Percentiles rank a stretch among this genome's conserved stretches.
Evolutionary conservation across 2,329 filamentous ascomycete genomes (phyloP).

Genomic region (Exophiala sp.): DNA sequence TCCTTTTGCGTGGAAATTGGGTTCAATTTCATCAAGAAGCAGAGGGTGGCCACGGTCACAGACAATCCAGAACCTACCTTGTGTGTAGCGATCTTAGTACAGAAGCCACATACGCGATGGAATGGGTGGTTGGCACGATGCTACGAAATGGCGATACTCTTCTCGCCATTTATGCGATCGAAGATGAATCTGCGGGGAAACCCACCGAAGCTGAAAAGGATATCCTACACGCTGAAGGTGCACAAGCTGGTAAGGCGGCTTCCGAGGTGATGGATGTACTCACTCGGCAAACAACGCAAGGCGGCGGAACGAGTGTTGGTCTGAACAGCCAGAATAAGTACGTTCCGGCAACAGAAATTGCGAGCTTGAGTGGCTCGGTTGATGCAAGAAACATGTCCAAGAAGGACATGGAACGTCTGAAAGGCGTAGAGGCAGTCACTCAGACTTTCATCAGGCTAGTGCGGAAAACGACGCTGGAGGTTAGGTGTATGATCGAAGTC

Average conservation of each 20-base stretch:
- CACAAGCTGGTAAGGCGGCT: conserved; percentile 71
- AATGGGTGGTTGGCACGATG: conserved; percentile 96
- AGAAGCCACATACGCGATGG: conserved; percentile 88
- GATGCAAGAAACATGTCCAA: conserved; percentile 53
- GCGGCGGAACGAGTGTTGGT: conserved; percentile 26
- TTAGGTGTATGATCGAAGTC: conserved; percentile 90
- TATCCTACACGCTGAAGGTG: conserved; percentile 58
- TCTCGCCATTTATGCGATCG: conserved; percentile 87
- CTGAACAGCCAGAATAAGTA: conserved; percentile 23
- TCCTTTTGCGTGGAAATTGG: conserved; percentile 87
- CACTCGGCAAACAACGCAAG: conserved; percentile 40
- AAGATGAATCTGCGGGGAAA: conserved; percentile 65
- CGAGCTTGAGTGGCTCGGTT: conserved; percentile 44
- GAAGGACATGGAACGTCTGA: conserved; percentile 69
- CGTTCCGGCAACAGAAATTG: conserved; percentile 37
- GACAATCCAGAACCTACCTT: conserved; percentile 81
- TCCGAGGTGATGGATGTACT: conserved; percentile 68
- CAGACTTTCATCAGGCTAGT: conserved; percentile 79
- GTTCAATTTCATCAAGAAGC: conserved; percentile 61
- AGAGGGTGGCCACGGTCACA: conserved; percentile 72
- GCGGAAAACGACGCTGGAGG: conserved; percentile 86
- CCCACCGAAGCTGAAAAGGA: conserved; percentile 43
- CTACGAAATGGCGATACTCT: conserved; percentile 91
- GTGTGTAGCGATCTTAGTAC: conserved; percentile 95
- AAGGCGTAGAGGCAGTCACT: conserved; percentile 79